These are phyloP conservation scores for Aegle marmelos DNA, from an alignment of 345 rosid genomes.

Conservation along the genomic window DNA sequence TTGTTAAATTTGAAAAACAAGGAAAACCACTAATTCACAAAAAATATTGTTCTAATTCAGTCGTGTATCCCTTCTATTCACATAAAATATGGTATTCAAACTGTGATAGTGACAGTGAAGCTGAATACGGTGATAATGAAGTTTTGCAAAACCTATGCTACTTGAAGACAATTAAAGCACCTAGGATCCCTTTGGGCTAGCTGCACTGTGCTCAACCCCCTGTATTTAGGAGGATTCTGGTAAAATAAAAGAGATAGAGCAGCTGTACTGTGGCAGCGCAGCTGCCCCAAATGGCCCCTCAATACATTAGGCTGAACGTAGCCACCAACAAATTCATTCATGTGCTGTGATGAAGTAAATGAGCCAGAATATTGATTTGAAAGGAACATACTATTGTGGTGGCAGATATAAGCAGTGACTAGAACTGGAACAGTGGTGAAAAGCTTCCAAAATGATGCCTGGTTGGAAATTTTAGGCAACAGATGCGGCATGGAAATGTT, in stretches of 20 bases:
- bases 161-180: not conserved
- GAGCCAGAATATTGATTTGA: not conserved
- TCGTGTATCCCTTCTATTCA: not conserved
- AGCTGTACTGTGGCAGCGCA: too few relatives aligned
- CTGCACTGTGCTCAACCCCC: too few relatives aligned
- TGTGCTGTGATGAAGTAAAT: not conserved
- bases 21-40: not conserved
- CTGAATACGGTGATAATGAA: not conserved
- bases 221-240: too few relatives aligned
- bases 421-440: slow-evolving; percentile 57
- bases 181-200: too few relatives aligned
- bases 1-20: not conserved
- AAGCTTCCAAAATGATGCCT: slow-evolving; percentile 67
- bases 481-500: slow-evolving; percentile 45
- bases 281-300: too few relatives aligned
- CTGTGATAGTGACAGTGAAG: not conserved
- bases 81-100: not conserved
- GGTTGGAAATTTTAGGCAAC: slow-evolving; percentile 44
- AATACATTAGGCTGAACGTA: not conserved
- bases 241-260: too few relatives aligned
- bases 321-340: not conserved
- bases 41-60: not conserved
- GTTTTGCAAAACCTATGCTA: not conserved
- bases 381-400: slow-evolving; percentile 51
- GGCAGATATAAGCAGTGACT: slow-evolving; percentile 71